These are phyloP conservation scores for Apiotrichum gamsii DNA, from an alignment of 1,284 basidiomycete species.

Conservation along the genomic window DNA sequence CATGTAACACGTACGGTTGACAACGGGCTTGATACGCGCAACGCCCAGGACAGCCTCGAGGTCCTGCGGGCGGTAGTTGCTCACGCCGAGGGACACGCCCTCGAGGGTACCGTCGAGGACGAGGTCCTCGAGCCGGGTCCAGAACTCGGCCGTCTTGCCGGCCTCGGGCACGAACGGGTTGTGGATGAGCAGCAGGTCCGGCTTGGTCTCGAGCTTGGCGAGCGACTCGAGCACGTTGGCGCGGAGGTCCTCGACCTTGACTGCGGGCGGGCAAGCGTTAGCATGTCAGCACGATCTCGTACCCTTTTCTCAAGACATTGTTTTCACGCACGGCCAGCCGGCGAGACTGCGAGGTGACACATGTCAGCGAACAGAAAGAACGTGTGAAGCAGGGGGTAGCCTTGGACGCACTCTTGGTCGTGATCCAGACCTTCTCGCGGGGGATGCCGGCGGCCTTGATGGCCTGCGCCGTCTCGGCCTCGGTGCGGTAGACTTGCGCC, in stretches of 20 bases:
- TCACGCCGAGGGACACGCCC: constrained; percentile 48
- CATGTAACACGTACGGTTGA: constrained; percentile 52
- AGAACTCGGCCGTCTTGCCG: constrained; percentile 27
- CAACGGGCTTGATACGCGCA: constrained; percentile 60
- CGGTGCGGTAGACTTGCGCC: constrained; percentile 43
- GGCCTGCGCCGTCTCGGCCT: constrained; percentile 46
- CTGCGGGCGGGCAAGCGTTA: too few relatives aligned
- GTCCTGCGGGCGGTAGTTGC: constrained; percentile 42
- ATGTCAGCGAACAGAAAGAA: too few relatives aligned
- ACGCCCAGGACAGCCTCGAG: constrained; percentile 32
- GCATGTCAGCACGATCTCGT: too few relatives aligned
- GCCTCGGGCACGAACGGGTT: constrained; percentile 27
- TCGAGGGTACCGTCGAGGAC: constrained; percentile 56
- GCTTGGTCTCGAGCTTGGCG: constrained; percentile 23
- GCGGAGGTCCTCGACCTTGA: too few relatives aligned
- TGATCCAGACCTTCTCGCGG: constrained; percentile 50
- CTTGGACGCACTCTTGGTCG: constrained; percentile 49
- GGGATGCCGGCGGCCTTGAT: constrained; percentile 47
- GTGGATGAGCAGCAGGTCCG: constrained; percentile 36
- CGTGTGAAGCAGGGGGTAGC: too few relatives aligned
- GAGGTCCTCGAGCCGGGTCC: constrained; percentile 37
- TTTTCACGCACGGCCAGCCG: too few relatives aligned
- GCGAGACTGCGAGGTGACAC: too few relatives aligned
- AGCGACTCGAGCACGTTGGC: constrained; percentile 27
- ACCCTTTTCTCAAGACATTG: too few relatives aligned